Evolutionary conservation across 495 filamentous ascomycete species (phyloP), one percentile per base, ranked within the genome.

Genomic region (Chaetomium tenue): DNA sequence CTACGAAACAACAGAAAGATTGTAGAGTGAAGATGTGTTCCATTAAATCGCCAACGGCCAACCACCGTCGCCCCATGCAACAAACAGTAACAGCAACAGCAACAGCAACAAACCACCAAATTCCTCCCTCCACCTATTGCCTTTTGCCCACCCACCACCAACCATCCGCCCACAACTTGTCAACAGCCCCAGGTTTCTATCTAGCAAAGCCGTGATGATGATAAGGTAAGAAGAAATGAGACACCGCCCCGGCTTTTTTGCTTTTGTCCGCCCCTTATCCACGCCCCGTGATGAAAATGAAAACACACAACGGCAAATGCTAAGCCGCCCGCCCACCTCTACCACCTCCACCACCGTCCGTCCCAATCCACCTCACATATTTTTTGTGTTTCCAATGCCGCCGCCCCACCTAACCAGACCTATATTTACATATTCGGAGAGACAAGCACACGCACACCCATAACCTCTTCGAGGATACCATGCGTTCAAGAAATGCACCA

Each of bases 11-110:
- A 15, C 28, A 30, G 16, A 15, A n/a, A 55, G 2, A 37, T 25
- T 37, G 37, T 23, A 63, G 60, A 63, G 52, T 53, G 52, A 54
- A 63, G 60, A 46, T 44, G 54, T 52, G 18, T 58, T 40, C n/a
- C 56, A 51, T 44, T 64, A 8, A 64, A 64, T 30, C 37, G 20
- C 5, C 16, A 25, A 4, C 22, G 42, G 4, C 18, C 37, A 11
- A 8, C 42, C 15, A 46, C 6, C 25, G 20, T 3, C 26, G 20
- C 25, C 15, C 39, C 40, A 25, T 22, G 54, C 54, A 22, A 1
- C 18, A 39, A 3, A n/a, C 28, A 37, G 18, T 28, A 55, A n/a
- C 28, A 37, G 33, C 53, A 7, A 30, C 30, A 28, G 18, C 51
- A 28, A 30, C 28, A 30, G 6, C 28, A 2, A 30, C 28, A 30